These are phyloP conservation scores for sorghum (Sorghum bicolor) DNA, from an alignment of 176 grass and related monocot species.

Conservation along the genomic window Sorghum_bicolor_NCBIv3 NC_012873.2:1256001-1256500, in stretches of 20 bases:
- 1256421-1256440: constrained; percentile 52
- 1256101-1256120: constrained; percentile 33
- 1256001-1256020: constrained; percentile 48
- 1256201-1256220: constrained; percentile 23
- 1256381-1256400: constrained; percentile 28
- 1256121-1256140: not conserved
- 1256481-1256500: constrained; percentile 39
- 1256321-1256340: constrained; percentile 32
- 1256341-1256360: constrained; percentile 31
- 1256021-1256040: constrained; percentile 15
- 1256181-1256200: not conserved
- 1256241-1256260: constrained; percentile 31
- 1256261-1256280: constrained; percentile 19
- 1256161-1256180: constrained; percentile 10
- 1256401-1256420: not conserved
- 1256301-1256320: constrained; percentile 36
- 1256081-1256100: not conserved
- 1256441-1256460: constrained; percentile 5
- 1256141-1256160: constrained; percentile 5
- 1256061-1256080: constrained; percentile 8
- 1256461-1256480: constrained; percentile 38
- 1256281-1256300: constrained; percentile 35
- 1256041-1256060: constrained; percentile 10
- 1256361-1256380: constrained; percentile 12
- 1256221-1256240: constrained; percentile 39